Conservation (phyloP, 2,329 filamentous ascomycete species). For the Scopulariopsis brevicaulis region DNA sequence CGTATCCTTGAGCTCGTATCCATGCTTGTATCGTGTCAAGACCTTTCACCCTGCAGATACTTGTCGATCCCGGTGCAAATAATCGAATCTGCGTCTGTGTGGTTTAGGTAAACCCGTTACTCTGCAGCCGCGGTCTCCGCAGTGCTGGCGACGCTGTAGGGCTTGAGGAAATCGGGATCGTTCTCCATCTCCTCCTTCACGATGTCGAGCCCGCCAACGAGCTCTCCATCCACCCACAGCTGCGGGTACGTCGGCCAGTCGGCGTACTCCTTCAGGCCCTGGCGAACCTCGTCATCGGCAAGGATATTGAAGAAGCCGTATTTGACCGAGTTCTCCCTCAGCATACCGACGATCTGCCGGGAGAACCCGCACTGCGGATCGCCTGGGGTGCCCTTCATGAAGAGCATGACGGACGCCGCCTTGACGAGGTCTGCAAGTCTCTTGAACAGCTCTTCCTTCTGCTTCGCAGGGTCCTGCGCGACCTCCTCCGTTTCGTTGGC, state of each 20-base stretch:
- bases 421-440: conserved; percentile 78
- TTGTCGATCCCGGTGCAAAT: neutral
- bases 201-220: conserved; percentile 91
- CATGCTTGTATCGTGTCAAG: neutral
- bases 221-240: conserved; percentile 80
- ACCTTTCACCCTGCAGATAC: neutral
- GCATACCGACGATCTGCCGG: conserved; percentile 72
- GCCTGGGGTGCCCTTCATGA: conserved; percentile 71
- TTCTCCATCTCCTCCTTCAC: conserved; percentile 90
- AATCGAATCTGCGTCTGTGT: neutral
- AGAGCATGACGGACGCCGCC: conserved; percentile 94
- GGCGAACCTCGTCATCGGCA: conserved; percentile 91
- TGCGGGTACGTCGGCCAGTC: conserved; percentile 98
- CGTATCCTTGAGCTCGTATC: neutral
- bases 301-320: conserved; percentile 99
- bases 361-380: conserved; percentile 88
- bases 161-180: conserved; percentile 70
- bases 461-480: conserved; percentile 38
- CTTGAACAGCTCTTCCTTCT: conserved; percentile 76
- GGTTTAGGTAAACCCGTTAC: neutral
- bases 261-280: conserved; percentile 93
- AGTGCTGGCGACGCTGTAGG: conserved; percentile 48
- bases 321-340: conserved; percentile 83
- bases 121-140: conserved; percentile 18
- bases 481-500: conserved; percentile 24